These are phyloP conservation scores for Glaciozyma antarctica DNA, from an alignment of 768 basidiomycete genomes.

Conservation along the genomic window DNA sequence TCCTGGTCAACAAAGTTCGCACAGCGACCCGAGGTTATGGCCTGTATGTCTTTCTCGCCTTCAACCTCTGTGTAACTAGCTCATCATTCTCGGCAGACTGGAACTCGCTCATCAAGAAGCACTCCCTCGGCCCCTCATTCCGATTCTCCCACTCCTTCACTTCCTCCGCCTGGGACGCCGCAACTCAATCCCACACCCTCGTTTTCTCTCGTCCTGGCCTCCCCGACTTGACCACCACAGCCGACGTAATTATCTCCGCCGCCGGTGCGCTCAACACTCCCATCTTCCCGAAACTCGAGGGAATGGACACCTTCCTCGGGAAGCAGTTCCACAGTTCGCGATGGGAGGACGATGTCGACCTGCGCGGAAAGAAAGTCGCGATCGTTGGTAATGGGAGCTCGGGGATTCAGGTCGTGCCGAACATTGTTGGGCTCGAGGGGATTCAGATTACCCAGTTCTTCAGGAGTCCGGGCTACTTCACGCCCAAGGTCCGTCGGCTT, in stretches of 20 bases:
- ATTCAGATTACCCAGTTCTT: slow-evolving; percentile 43
- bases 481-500: neutral
- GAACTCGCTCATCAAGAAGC: slow-evolving; percentile 32
- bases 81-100: slow-evolving; percentile 5
- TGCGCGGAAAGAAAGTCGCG: slow-evolving; percentile 51
- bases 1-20: slow-evolving; percentile 9
- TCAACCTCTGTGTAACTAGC: neutral
- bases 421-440: slow-evolving; percentile 32
- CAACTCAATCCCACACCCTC: slow-evolving; percentile 44
- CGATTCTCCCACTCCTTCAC: slow-evolving; percentile 44
- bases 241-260: slow-evolving; percentile 48
- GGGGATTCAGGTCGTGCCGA: slow-evolving; percentile 48
- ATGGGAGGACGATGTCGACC: slow-evolving; percentile 50
- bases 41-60: slow-evolving; percentile 1
- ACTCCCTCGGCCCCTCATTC: slow-evolving; percentile 45
- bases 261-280: slow-evolving; percentile 45
- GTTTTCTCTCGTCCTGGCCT: slow-evolving; percentile 41
- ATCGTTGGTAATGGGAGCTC: slow-evolving; percentile 59
- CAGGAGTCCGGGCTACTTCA: neutral
- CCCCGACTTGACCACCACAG: slow-evolving; percentile 40
- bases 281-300: slow-evolving; percentile 45
- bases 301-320: slow-evolving; percentile 48
- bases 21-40: slow-evolving; percentile 10
- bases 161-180: slow-evolving; percentile 46
- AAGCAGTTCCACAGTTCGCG: slow-evolving; percentile 50